Percentiles rank a stretch among this genome's conserved stretches.
phyloP scores from a whole-genome alignment of 2,329 filamentous ascomycete genomes.

The Emmonsiellopsis sp. region DNA sequence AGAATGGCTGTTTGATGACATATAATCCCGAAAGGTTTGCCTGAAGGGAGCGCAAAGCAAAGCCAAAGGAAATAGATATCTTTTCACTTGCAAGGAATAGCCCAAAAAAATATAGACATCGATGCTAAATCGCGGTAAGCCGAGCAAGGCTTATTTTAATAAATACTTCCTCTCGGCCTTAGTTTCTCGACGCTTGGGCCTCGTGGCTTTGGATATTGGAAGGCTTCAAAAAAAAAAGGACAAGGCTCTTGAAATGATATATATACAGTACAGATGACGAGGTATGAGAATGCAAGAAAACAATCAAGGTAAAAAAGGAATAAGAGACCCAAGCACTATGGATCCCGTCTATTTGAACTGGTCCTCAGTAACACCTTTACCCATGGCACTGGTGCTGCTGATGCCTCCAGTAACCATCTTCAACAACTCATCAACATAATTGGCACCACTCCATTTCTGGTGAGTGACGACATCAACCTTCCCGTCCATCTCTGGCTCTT shows the following conservation, averaged over 20 bases:
- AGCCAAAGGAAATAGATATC: too few species aligned
- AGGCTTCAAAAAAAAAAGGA: neutral
- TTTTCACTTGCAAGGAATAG: too few species aligned
- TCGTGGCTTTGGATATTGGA: too few species aligned
- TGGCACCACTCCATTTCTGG: conserved; percentile 97
- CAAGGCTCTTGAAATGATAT: neutral
- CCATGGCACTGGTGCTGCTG: conserved; percentile 90
- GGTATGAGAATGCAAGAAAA: neutral
- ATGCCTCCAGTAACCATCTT: conserved; percentile 97
- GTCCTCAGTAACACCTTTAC: conserved; percentile 93
- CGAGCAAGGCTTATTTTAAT: too few species aligned
- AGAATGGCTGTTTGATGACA: too few species aligned
- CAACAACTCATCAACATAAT: conserved; percentile 86
- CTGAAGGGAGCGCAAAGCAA: too few species aligned
- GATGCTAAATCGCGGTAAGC: too few species aligned
- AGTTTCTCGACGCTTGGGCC: too few species aligned
- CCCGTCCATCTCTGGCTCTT: conserved; percentile 91
- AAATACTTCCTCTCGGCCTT: too few species aligned
- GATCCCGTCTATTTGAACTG: conserved; percentile 60
- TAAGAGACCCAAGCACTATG: neutral
- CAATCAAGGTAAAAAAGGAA: neutral
- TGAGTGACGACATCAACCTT: conserved; percentile 94
- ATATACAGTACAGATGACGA: neutral
- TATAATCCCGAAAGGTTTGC: too few species aligned
- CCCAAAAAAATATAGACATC: too few species aligned